Base-by-base conservation (phyloP, 768 basidiomycete genomes). In the Mycena polygramma region DNA sequence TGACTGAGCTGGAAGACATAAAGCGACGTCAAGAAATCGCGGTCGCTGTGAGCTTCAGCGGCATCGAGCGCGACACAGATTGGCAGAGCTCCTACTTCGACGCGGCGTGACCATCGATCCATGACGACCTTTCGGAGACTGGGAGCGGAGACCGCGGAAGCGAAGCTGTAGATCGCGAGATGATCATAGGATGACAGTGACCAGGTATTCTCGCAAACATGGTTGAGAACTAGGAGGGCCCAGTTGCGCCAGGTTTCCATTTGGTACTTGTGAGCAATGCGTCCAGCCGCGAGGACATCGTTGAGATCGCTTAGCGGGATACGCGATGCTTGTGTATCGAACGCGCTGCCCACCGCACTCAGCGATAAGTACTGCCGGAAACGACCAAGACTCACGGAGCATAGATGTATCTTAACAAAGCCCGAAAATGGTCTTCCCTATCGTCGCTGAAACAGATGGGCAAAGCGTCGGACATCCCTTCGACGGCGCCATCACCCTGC, bases 401-500 rank as follows among this genome's bases (percentile, higher is more conserved):
- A 30, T 53, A 53, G 26, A 53, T 26, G 26, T 53, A 53, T 53
- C 30, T 53, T 26, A 53, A 53, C 26, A 53, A 30, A 53, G 30
- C 30, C 52, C 52, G 52, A 53, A 53, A 53, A 26, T 53, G 30
- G 30, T 53, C 52, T 53, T 14, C 26, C 26, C 52, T 17, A 26
- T 53, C 52, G 26, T 26, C 52, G 26, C 52, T 53, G 13, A 53
- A 24, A 53, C 26, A 24, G 52, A 53, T 53, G 14, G 52, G 52
- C 26, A 53, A 24, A 26, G 30, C 52, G 52, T 53, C 52, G 30
- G 52, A 53, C 26, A 53, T 30, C 3, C 52, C 52, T 53, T 53
- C 52, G 26, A 17, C 52, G 30, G 26, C 26, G 30, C 26, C 52
- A 24, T 24, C 30, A 24, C 14, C 52, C 52, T 13, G 26, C 52